Conservation (phyloP, 2,329 filamentous ascomycete species). For the Fusarium sp. region DNA sequence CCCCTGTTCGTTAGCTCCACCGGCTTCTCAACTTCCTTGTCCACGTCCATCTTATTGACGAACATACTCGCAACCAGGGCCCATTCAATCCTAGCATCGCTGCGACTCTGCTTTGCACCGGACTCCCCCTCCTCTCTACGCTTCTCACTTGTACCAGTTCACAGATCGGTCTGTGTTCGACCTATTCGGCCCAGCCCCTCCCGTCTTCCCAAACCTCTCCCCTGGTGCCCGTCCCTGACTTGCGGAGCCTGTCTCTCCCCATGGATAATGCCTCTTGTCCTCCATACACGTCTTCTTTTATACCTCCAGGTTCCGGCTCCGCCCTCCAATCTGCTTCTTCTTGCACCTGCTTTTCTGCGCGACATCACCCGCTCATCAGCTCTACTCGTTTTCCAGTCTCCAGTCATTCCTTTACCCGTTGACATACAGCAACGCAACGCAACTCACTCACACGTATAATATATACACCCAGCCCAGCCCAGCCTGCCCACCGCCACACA, state of each 20-base stretch:
- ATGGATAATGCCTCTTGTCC: slow-evolving; percentile 47
- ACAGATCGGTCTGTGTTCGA: slow-evolving; percentile 46
- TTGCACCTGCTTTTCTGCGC: slow-evolving; percentile 41
- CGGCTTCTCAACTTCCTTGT: slow-evolving; percentile 41
- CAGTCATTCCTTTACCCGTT: slow-evolving; percentile 45
- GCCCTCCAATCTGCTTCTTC: slow-evolving; percentile 40
- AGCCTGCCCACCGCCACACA: slow-evolving; percentile 22
- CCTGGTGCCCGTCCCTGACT: slow-evolving; percentile 42
- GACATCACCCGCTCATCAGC: slow-evolving; percentile 41
- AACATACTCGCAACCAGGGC: slow-evolving; percentile 41
- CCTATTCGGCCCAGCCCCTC: slow-evolving; percentile 43
- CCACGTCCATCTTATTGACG: slow-evolving; percentile 38
- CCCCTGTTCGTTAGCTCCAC: slow-evolving; percentile 33
- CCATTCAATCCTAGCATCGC: slow-evolving; percentile 37
- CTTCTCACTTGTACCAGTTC: slow-evolving; percentile 38
- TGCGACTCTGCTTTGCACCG: slow-evolving; percentile 42
- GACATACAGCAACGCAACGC: slow-evolving; percentile 10
- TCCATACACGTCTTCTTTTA: slow-evolving; percentile 47
- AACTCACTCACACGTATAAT: slow-evolving; percentile 40
- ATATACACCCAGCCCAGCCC: slow-evolving; percentile 36
- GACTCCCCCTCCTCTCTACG: slow-evolving; percentile 32
- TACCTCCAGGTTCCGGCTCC: slow-evolving; percentile 48
- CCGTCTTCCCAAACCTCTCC: slow-evolving; percentile 43
- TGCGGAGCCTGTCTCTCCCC: slow-evolving; percentile 40
- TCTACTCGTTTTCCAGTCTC: slow-evolving; percentile 36